Evolutionary conservation across 2,329 filamentous ascomycete species (phyloP), one percentile per base, ranked within the genome.

Genomic region (Epichloe scottii): DNA sequence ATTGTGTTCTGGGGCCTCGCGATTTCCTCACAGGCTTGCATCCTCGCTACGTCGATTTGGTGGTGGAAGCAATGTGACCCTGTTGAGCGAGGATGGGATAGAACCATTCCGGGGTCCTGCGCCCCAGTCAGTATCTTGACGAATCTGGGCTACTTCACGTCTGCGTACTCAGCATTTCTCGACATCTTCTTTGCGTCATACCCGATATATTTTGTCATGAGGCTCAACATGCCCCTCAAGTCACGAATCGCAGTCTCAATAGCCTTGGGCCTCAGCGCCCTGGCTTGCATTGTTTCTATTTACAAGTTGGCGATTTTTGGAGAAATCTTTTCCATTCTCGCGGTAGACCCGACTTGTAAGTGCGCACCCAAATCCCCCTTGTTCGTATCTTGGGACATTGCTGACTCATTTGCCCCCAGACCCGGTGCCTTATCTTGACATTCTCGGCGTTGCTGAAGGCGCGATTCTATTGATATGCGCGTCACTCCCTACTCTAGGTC

Each of bases 101-200:
- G 49, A 35, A 49, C 52, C 1, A 55, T 61, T 11, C 12, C 34
- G 19, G 51, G 55, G 0, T 58, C 58, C 19, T 61, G 59, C 23
- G 55, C 59, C 10, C 42, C 50, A 11, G 52, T 58, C 19, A 50
- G 50, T 19, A 52, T 57, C 35, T 42, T 61, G 55, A 52, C 58
- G 2, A 56, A 56, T 23, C 40, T 61, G 51, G 59, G 58, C 17
- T 61, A 60, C 41, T 60, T 58, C 12, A 60, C 59, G 1, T 61
- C 59, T n/a, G 58, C 57, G 0, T 59, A 57, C 39, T 61, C 59
- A 21, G 59, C 59, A 2, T 61, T 60, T 33, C 55, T 61, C 23
- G 58, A 61, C 40, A 51, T 59, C 0, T 61, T 61, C 54, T 67
- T 54, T 35, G 60, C 60, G 2, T 17, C 60, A 2, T 61, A 61